Evolutionary conservation across 768 basidiomycete species (phyloP).

Genomic region (Suillus variegatus): DNA sequence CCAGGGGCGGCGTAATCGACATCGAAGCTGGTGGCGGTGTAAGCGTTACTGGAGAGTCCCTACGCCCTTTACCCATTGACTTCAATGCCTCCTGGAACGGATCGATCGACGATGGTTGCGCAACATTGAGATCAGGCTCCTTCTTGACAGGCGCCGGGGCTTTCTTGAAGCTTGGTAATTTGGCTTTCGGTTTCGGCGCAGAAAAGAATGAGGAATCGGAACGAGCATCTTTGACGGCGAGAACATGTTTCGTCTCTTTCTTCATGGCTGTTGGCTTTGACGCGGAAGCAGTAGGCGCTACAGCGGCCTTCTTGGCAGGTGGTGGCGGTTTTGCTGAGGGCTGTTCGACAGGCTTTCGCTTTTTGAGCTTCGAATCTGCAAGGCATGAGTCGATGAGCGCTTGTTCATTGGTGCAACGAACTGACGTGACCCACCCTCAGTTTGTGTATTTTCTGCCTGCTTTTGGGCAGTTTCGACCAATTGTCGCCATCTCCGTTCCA

Average conservation of each 20-base stretch:
- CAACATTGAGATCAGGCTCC: slow-evolving; percentile 58
- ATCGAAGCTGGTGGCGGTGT: slow-evolving; percentile 51
- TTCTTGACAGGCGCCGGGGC: slow-evolving; percentile 53
- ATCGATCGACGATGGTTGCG: slow-evolving; percentile 76
- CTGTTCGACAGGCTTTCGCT: slow-evolving; percentile 68
- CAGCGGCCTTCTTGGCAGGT: slow-evolving; percentile 66
- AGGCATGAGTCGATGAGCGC: slow-evolving; percentile 23
- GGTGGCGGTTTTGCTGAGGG: slow-evolving; percentile 48
- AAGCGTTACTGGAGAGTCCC: slow-evolving; percentile 60
- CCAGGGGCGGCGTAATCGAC: slow-evolving; percentile 35
- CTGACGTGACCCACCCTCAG: slow-evolving; percentile 77
- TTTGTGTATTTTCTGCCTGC: slow-evolving; percentile 40
- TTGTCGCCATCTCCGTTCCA: slow-evolving; percentile 81
- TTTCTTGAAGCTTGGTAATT: slow-evolving; percentile 86
- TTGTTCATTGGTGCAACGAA: slow-evolving; percentile 29
- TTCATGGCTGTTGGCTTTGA: slow-evolving; percentile 46
- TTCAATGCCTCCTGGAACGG: slow-evolving; percentile 85
- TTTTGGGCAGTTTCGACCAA: slow-evolving; percentile 56
- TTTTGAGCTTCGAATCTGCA: slow-evolving; percentile 63
- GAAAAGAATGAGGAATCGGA: slow-evolving; percentile 90
- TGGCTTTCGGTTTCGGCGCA: slow-evolving; percentile 80
- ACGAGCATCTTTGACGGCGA: slow-evolving; percentile 70
- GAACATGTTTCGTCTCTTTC: slow-evolving; percentile 49
- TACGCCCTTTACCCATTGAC: slow-evolving; percentile 64
- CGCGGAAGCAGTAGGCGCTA: slow-evolving; percentile 28